Conservation (phyloP, 208 protist species). For the Wallacemonas sp. region DNA sequence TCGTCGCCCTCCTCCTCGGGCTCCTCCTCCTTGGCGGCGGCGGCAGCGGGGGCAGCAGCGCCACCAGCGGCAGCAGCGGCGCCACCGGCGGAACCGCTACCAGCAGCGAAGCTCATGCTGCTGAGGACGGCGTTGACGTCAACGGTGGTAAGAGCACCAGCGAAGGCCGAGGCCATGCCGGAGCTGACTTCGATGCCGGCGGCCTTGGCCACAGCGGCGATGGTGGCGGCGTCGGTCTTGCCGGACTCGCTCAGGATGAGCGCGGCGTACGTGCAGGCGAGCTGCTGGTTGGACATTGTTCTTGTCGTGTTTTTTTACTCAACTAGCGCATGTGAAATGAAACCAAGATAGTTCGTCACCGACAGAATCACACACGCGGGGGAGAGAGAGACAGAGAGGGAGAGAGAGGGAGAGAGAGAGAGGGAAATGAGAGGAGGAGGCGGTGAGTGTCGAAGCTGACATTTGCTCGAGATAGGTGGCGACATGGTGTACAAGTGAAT, state of each 20-base stretch:
- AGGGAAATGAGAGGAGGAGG: slow-evolving; percentile 6
- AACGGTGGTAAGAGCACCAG: slow-evolving; percentile 49
- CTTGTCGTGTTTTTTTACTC: slow-evolving; percentile 12
- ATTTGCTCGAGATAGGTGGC: slow-evolving; percentile 11
- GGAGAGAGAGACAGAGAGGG: slow-evolving; percentile 7
- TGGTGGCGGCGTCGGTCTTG: slow-evolving; percentile 68
- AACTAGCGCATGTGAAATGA: not conserved
- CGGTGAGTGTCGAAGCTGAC: not conserved
- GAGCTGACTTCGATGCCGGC: slow-evolving; percentile 73
- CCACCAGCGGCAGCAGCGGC: slow-evolving; percentile 38
- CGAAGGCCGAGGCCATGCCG: slow-evolving; percentile 75
- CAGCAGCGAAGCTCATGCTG: slow-evolving; percentile 72
- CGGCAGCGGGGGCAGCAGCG: slow-evolving; percentile 35
- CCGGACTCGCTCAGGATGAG: slow-evolving; percentile 93
- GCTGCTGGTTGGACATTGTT: slow-evolving; percentile 63
- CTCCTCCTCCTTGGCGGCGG: slow-evolving; percentile 59
- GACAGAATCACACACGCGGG: no score
- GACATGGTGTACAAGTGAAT: not conserved
- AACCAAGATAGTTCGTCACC: no score
- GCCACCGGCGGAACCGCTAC: slow-evolving; percentile 38
- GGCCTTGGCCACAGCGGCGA: slow-evolving; percentile 74
- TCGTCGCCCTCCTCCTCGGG: slow-evolving; percentile 82
- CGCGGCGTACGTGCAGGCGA: slow-evolving; percentile 95
- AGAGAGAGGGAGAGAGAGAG: slow-evolving; percentile 7
- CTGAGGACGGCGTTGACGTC: slow-evolving; percentile 62